Percentiles rank a stretch among this genome's conserved stretches.
These are phyloP conservation scores for Pestalotiopsis sp. DNA, from an alignment of 2,329 filamentous ascomycete species.

Conservation along the genomic window DNA sequence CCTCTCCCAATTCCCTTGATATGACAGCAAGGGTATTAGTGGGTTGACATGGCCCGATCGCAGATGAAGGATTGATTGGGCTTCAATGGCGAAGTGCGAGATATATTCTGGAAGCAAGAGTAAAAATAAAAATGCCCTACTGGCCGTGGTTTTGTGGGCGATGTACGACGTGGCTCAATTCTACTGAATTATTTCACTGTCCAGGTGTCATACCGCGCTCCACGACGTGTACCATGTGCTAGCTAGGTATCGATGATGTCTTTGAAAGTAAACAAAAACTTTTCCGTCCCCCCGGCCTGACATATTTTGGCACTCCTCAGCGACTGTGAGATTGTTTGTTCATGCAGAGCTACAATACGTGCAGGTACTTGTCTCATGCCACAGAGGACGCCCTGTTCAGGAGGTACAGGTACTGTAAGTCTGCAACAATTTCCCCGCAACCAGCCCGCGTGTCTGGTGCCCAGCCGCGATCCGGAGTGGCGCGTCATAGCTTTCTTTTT, in stretches of 20 bases:
- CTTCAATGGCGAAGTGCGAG: neutral
- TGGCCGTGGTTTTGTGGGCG: neutral
- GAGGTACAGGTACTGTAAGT: neutral
- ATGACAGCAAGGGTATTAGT: slow-evolving; percentile 3
- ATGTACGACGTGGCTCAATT: neutral
- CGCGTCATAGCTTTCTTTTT: neutral
- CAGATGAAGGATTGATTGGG: slow-evolving; percentile 1
- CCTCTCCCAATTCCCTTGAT: neutral
- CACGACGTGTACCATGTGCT: neutral
- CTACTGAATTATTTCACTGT: neutral
- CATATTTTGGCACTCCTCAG: neutral
- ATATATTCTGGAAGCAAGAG: neutral
- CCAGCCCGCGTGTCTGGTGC: neutral
- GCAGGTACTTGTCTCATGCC: neutral
- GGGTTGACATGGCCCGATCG: slow-evolving; percentile 10
- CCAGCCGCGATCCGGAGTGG: neutral
- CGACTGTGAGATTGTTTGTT: slow-evolving; percentile 17
- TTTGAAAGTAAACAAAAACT: slow-evolving; percentile 14
- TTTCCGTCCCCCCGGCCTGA: neutral
- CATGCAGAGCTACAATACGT: slow-evolving; percentile 15
- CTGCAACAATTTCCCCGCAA: neutral
- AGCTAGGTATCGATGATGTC: neutral
- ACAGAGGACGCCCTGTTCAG: neutral
- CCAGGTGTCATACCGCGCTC: neutral
- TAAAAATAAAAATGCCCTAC: neutral